These are phyloP conservation scores for Ottelia alismoides DNA, from an alignment of 106 monocot species.

Conservation along the genomic window DNA sequence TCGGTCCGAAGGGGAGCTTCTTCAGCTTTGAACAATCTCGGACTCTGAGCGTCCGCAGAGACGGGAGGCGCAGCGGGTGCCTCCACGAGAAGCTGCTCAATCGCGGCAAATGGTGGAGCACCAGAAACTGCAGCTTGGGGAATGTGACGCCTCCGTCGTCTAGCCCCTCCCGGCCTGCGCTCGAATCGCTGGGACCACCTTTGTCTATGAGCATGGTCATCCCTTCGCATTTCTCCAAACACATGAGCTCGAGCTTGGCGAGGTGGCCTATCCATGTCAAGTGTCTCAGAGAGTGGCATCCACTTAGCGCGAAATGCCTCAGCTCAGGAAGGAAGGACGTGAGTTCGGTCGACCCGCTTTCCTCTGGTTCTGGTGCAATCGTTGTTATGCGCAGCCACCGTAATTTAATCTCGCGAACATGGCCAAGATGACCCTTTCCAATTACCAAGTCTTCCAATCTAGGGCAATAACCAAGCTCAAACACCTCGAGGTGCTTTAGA, in stretches of 20 bases:
- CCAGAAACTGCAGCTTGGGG: not conserved
- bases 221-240: not conserved
- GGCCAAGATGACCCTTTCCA: not conserved
- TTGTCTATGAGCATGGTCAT: not conserved
- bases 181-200: not conserved
- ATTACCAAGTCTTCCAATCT: not conserved
- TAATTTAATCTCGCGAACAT: not conserved
- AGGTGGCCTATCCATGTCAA: not conserved
- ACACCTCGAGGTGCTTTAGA: not conserved
- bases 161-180: not conserved
- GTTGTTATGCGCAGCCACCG: not conserved
- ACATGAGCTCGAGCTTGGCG: not conserved
- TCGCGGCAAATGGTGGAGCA: not conserved
- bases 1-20: slow-evolving; percentile 3
- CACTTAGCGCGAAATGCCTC: not conserved
- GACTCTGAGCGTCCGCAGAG: not conserved
- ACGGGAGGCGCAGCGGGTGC: not conserved
- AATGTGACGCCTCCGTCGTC: not conserved
- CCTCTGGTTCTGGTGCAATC: not conserved
- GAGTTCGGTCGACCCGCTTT: too few species aligned
- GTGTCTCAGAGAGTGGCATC: not conserved
- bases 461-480: not conserved
- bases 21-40: slow-evolving; percentile 1
- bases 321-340: not conserved
- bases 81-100: not conserved